These are phyloP conservation scores for Kluyveromyces aestuarii DNA, from an alignment of 805 yeast species.

Conservation along the genomic window DNA sequence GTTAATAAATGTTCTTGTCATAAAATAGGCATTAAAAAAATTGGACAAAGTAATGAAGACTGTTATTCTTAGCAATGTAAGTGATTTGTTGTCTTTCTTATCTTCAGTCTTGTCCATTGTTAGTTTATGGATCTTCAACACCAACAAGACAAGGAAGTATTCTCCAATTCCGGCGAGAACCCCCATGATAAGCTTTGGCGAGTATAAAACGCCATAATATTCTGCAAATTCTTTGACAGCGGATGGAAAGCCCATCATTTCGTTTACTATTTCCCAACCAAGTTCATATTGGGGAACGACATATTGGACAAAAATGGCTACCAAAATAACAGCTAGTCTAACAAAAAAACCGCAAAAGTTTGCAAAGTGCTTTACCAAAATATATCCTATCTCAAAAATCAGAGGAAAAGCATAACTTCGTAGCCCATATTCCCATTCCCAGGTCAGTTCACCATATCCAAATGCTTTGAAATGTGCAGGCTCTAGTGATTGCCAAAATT, in stretches of 20 bases:
- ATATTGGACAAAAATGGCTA: background rate
- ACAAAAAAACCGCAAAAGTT: background rate
- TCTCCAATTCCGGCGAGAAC: slow-evolving; percentile 68
- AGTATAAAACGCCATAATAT: slow-evolving; percentile 33
- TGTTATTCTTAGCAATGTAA: slow-evolving; percentile 14
- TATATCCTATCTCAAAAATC: slow-evolving; percentile 38
- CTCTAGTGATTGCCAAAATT: slow-evolving; percentile 85
- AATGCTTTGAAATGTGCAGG: slow-evolving; percentile 74
- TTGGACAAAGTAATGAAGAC: slow-evolving; percentile 18
- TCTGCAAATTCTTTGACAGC: slow-evolving; percentile 28
- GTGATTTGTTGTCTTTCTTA: slow-evolving; percentile 2
- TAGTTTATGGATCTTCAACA: slow-evolving; percentile 20
- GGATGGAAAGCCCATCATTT: slow-evolving; percentile 4
- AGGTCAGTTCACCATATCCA: slow-evolving; percentile 77
- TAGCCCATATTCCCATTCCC: slow-evolving; percentile 85
- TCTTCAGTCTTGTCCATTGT: slow-evolving; percentile 15
- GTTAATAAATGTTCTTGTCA: slow-evolving; percentile 81
- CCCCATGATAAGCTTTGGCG: slow-evolving; percentile 67
- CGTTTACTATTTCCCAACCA: slow-evolving; percentile 5
- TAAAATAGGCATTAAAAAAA: slow-evolving; percentile 68
- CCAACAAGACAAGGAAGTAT: slow-evolving; percentile 43
- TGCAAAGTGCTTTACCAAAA: slow-evolving; percentile 5
- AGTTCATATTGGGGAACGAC: slow-evolving; percentile 3
- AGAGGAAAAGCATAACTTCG: slow-evolving; percentile 78
- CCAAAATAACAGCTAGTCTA: background rate